Percentiles rank a stretch among this genome's conserved stretches.
These are phyloP conservation scores for Rhexocercosporidium sp. DNA, from an alignment of 2,329 filamentous ascomycete species.

Conservation along the genomic window DNA sequence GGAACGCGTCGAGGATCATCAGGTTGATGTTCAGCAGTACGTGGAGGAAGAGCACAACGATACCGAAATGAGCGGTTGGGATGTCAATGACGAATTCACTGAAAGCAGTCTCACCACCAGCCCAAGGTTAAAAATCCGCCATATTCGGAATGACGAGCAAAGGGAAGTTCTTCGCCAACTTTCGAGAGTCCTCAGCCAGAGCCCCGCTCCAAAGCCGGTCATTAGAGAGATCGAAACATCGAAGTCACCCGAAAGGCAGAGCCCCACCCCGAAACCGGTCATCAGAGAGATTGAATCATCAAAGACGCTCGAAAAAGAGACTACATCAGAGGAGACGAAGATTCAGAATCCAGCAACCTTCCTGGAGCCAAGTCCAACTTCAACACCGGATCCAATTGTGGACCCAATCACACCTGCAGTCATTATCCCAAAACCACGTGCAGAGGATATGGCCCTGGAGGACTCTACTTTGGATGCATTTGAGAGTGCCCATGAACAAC, in stretches of 20 bases:
- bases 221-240: background rate
- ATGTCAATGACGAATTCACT: background rate
- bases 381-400: background rate
- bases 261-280: background rate
- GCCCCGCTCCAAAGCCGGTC: conserved; percentile 14
- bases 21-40: background rate
- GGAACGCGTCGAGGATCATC: background rate
- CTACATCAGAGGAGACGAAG: background rate
- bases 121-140: background rate
- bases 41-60: background rate
- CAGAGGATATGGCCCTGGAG: conserved; percentile 35
- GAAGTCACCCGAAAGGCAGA: conserved; percentile 1
- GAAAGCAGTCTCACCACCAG: background rate
- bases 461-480: conserved; percentile 40
- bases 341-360: too few relatives aligned
- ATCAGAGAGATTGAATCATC: background rate
- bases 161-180: conserved; percentile 25
- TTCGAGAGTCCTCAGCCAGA: conserved; percentile 24
- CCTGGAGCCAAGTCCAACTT: too few relatives aligned
- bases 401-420: conserved; percentile 11
- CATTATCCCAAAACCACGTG: conserved; percentile 34
- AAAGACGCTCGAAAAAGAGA: background rate
- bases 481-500: conserved; percentile 19
- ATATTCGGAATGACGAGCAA: background rate
- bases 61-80: background rate